phyloP scores from a whole-genome alignment of 306 rosid species.

The Vicia villosa region DNA sequence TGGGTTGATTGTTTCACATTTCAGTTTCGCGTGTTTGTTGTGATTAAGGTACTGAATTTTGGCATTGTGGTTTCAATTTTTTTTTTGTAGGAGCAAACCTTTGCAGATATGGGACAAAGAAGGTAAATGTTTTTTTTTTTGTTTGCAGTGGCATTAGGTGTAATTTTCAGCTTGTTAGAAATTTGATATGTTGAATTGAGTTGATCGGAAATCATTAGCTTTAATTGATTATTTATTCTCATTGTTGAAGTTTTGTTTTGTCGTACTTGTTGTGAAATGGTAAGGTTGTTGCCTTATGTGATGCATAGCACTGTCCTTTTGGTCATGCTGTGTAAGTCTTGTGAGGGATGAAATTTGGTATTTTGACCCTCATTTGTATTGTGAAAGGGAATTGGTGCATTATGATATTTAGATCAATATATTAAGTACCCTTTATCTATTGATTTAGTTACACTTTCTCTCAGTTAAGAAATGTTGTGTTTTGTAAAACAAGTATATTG shows the following conservation, averaged over 20 bases:
- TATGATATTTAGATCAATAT: background rate
- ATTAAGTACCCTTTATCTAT: background rate
- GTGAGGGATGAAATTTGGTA: slow-evolving; percentile 4
- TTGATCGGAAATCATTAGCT: background rate
- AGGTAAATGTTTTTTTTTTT: slow-evolving; percentile 55
- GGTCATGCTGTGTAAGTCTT: background rate
- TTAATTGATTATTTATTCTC: background rate
- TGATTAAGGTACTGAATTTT: slow-evolving; percentile 34
- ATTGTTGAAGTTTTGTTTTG: background rate
- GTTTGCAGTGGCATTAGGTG: background rate
- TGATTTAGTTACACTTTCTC: background rate
- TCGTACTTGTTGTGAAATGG: background rate
- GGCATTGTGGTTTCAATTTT: background rate
- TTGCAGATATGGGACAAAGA: slow-evolving; percentile 99
- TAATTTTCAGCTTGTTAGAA: slow-evolving; percentile 14
- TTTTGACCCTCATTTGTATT: background rate
- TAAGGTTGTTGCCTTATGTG: background rate
- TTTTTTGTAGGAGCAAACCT: slow-evolving; percentile 79
- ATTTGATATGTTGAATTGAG: background rate
- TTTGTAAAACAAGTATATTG: slow-evolving; percentile 11
- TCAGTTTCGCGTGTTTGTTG: background rate
- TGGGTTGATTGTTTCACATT: slow-evolving; percentile 5
- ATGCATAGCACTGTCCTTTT: background rate
- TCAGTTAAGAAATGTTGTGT: background rate
- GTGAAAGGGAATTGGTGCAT: background rate